These are phyloP conservation scores for Xylaria palmicola DNA, from an alignment of 495 filamentous ascomycete genomes.

Conservation along the genomic window DNA sequence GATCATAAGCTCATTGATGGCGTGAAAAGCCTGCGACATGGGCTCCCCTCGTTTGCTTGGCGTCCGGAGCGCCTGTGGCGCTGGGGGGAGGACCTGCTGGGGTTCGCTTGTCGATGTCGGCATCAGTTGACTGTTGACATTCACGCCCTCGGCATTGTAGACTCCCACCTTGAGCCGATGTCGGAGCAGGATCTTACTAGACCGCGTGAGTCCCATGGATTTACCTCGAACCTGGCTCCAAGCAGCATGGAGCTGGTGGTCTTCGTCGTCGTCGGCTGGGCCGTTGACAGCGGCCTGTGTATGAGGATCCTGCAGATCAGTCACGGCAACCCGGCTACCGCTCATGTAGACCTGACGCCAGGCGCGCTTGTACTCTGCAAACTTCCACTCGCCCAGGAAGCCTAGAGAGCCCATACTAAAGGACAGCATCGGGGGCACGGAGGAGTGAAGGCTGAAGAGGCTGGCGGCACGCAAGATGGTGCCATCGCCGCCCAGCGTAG, in stretches of 20 bases:
- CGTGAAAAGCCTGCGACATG: conserved; percentile 61
- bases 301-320: conserved; percentile 45
- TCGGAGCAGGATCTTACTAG: conserved; percentile 77
- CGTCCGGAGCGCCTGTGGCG: background rate
- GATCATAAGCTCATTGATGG: conserved; percentile 92
- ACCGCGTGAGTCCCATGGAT: conserved; percentile 71
- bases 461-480: conserved; percentile 91
- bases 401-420: conserved; percentile 97
- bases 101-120: conserved; percentile 45
- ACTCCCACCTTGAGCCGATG: conserved; percentile 82
- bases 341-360: conserved; percentile 94
- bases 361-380: conserved; percentile 82
- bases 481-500: conserved; percentile 91
- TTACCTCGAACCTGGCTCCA: conserved; percentile 79
- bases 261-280: conserved; percentile 21
- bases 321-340: conserved; percentile 59
- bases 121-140: conserved; percentile 48
- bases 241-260: conserved; percentile 13
- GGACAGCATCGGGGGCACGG: conserved; percentile 86
- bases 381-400: conserved; percentile 96
- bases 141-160: conserved; percentile 61
- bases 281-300: conserved; percentile 35
- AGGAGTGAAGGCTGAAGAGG: conserved; percentile 76
- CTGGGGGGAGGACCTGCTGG: conserved; percentile 33
- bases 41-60: conserved; percentile 19